Base-by-base conservation (phyloP, 768 basidiomycete species). In the Leccinum rimulosum region DNA sequence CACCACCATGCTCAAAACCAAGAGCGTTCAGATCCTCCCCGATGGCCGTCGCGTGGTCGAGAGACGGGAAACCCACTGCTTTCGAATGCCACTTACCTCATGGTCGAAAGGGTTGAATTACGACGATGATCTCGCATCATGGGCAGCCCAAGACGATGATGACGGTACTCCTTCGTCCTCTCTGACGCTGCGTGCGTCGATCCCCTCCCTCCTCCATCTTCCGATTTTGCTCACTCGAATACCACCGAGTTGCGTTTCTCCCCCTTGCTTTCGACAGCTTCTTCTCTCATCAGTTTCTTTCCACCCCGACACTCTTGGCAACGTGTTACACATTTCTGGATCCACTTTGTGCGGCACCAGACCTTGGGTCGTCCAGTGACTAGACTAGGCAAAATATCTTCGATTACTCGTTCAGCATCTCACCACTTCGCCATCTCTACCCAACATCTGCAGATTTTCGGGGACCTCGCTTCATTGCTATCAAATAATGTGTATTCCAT, bases 1-100 rank as follows among this genome's bases (percentile, higher is more conserved):
- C 73, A 96, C 96, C 4, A 98, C 95, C 43, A 95, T 98, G 87
- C 82, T 98, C 55, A 85, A 93, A 72, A 95, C 98, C 59, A 82
- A 83, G 62, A 84, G 80, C 63, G 93, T 96, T 8, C 88, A 91
- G 69, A 91, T 92, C 85, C 78, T 95, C 28, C 80, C 86, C 3
- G 96, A 98, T 71, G 96, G 96, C 12, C 79, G 95, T 52, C 93
- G 91, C 73, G 83, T 94, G 79, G 89, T 91, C 73, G 79, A 93
- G 82, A 81, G 91, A 4, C 77, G 81, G 69, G 89, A 89, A 10
- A 75, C 76, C 11, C 67, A 83, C 68, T 84, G 96, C 7, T 98
- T 98, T 74, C 84, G 92, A 59, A 81, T 98, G 96, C 98, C 70
- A 95, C 96, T 4, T 98, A 98, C 70, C 87, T 85, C 12, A 78